Conservation (phyloP, 176 grass and related monocot species). For the Neostapfia colusana region DNA sequence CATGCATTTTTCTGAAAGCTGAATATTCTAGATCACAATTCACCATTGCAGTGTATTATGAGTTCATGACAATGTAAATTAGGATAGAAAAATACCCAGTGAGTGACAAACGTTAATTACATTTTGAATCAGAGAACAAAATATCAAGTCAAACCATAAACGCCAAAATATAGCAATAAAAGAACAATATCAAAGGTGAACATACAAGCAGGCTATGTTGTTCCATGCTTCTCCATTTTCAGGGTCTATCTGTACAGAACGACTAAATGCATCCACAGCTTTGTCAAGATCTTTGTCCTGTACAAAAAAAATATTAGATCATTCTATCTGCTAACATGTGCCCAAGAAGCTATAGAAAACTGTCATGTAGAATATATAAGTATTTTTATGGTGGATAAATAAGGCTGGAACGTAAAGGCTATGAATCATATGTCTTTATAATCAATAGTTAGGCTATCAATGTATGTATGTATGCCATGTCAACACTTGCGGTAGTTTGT, state of each 20-base stretch:
- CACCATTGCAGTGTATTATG: not conserved
- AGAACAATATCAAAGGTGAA: constrained; percentile 7
- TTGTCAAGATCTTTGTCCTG: constrained; percentile 88
- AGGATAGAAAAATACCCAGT: not conserved
- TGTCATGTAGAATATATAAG: not conserved
- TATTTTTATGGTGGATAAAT: not conserved
- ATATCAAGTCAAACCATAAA: constrained; percentile 27
- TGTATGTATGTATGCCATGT: not conserved
- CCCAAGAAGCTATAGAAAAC: constrained; percentile 1
- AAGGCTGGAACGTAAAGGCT: not conserved
- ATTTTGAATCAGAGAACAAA: constrained; percentile 1
- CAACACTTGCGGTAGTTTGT: not conserved
- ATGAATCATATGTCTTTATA: not conserved
- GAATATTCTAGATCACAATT: not conserved
- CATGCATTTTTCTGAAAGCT: constrained; percentile 11
- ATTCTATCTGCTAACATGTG: not conserved
- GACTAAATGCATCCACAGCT: constrained; percentile 91
- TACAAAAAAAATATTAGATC: constrained; percentile 29
- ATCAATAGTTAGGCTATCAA: constrained; percentile 6
- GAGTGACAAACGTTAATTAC: too few relatives aligned
- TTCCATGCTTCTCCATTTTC: constrained; percentile 99
- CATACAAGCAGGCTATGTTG: constrained; percentile 93
- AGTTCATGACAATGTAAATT: constrained; percentile 5
- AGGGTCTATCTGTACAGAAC: constrained; percentile 93
- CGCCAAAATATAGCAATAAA: constrained; percentile 17